Evolutionary conservation across 169 alveolate genomes (phyloP).

Genomic region (Plasmodium vivax): DNA sequence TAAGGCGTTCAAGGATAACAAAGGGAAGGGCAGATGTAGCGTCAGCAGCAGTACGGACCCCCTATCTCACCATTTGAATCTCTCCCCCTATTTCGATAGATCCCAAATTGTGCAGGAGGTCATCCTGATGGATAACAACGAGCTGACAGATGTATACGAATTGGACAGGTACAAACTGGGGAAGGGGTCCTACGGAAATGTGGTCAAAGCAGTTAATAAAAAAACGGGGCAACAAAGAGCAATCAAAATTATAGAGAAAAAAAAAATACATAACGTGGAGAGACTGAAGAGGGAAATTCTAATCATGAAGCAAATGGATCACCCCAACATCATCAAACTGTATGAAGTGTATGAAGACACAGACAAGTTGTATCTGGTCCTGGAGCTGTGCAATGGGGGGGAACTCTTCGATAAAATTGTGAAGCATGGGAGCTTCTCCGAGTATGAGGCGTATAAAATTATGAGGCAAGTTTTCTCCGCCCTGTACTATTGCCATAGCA

Average conservation of each 20-base stretch:
- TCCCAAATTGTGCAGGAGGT: conserved; percentile 81
- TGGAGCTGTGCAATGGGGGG: conserved; percentile 96
- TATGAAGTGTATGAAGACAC: conserved; percentile 93
- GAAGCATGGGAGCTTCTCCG: conserved; percentile 90
- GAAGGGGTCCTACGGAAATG: conserved; percentile 92
- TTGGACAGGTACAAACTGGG: conserved; percentile 87
- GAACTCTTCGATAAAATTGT: conserved; percentile 96
- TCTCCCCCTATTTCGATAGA: conserved; percentile 81
- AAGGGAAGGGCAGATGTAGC: conserved; percentile 15
- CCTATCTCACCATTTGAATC: not conserved
- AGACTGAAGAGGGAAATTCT: conserved; percentile 91
- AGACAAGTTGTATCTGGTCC: conserved; percentile 91
- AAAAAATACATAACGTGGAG: conserved; percentile 88
- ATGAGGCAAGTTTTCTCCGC: conserved; percentile 95
- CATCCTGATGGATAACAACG: conserved; percentile 78
- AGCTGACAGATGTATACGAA: conserved; percentile 88
- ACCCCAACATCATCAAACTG: conserved; percentile 92
- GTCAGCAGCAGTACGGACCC: conserved; percentile 17
- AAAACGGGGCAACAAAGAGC: conserved; percentile 90
- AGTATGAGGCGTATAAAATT: conserved; percentile 91
- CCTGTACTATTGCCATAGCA: conserved; percentile 93
- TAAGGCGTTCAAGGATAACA: conserved; percentile 55
- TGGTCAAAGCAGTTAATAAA: conserved; percentile 89
- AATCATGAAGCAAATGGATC: conserved; percentile 92
- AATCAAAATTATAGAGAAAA: conserved; percentile 89